Percentiles rank a stretch among this genome's conserved stretches.
Evolutionary conservation across 306 rosid genomes (phyloP).

Genomic region (Cucurbita ficifolia): DNA sequence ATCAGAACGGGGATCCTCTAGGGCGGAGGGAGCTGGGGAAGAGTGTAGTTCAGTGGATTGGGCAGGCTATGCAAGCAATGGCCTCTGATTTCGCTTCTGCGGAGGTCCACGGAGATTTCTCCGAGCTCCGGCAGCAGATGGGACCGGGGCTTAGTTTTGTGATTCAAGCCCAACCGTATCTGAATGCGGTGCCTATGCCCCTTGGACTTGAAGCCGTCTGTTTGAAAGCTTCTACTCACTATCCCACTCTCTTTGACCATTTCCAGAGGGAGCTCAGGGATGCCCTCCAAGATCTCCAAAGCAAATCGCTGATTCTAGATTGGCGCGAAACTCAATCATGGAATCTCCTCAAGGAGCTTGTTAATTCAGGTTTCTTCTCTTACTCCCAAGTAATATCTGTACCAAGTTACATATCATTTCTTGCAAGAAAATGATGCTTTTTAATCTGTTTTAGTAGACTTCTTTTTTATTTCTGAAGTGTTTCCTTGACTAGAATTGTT

Average conservation of each 20-base stretch:
- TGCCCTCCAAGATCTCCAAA: constrained; percentile 38
- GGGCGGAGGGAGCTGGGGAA: constrained; percentile 62
- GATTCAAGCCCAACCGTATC: constrained; percentile 56
- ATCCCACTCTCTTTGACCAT: constrained; percentile 68
- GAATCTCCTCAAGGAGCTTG: constrained; percentile 60
- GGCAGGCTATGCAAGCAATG: constrained; percentile 54
- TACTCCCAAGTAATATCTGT: not conserved
- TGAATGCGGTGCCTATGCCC: constrained; percentile 64
- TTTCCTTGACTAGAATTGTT: not conserved
- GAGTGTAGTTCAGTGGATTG: constrained; percentile 52
- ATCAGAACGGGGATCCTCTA: constrained; percentile 46
- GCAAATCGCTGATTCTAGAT: constrained; percentile 14
- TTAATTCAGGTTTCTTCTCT: constrained; percentile 35
- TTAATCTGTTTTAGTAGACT: not conserved
- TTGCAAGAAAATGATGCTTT: not conserved
- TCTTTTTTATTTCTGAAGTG: not conserved
- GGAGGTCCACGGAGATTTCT: constrained; percentile 36
- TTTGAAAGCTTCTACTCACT: constrained; percentile 56
- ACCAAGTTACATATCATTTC: not conserved
- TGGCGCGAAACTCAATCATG: constrained; percentile 57
- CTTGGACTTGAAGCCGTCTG: constrained; percentile 53
- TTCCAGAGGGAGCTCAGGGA: constrained; percentile 76
- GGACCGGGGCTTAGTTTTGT: constrained; percentile 58
- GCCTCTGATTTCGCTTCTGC: constrained; percentile 45
- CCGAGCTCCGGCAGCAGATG: constrained; percentile 37